A percentile compares a stretch with the other conserved stretches of the same genome.
Conservation (phyloP, 2,329 filamentous ascomycete species). For the Aspergillus awamori region DNA sequence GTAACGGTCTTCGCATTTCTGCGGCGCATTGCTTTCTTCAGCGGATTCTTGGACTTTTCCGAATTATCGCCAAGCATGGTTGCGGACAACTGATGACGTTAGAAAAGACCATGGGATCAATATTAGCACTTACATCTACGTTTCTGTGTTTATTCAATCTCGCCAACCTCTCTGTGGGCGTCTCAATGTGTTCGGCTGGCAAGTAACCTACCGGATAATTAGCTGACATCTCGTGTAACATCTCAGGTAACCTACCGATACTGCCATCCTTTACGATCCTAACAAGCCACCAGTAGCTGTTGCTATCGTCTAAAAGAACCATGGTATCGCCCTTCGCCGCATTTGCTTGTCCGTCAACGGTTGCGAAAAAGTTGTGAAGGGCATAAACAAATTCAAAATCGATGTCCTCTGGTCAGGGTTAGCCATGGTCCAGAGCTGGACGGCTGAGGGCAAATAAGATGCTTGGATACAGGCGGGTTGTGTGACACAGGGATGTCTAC, state of each 20-base stretch:
- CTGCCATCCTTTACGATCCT: slow-evolving; percentile 96
- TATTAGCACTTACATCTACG: slow-evolving; percentile 72
- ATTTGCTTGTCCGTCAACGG: slow-evolving; percentile 97
- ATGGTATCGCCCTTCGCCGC: slow-evolving; percentile 98
- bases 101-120: slow-evolving; percentile 14
- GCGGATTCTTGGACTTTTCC: slow-evolving; percentile 78
- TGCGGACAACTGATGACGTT: slow-evolving; percentile 60
- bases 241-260: slow-evolving; percentile 62
- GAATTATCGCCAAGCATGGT: slow-evolving; percentile 73
- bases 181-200: slow-evolving; percentile 97
- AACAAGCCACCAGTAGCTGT: slow-evolving; percentile 99
- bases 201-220: slow-evolving; percentile 70
- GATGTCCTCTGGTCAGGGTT: slow-evolving; percentile 95
- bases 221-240: slow-evolving; percentile 27
- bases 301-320: slow-evolving; percentile 96
- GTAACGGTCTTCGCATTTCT: slow-evolving; percentile 84
- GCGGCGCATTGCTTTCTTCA: slow-evolving; percentile 81
- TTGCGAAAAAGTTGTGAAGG: slow-evolving; percentile 94
- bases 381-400: slow-evolving; percentile 99
- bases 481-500: background rate
- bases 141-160: slow-evolving; percentile 97
- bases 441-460: background rate
- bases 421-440: slow-evolving; percentile 65
- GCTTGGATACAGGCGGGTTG: background rate
- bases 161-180: slow-evolving; percentile 89